Percentiles rank a stretch among this genome's conserved stretches.
Evolutionary conservation across 2,329 filamentous ascomycete species (phyloP).

Genomic region (Fusarium xyrophilum): DNA sequence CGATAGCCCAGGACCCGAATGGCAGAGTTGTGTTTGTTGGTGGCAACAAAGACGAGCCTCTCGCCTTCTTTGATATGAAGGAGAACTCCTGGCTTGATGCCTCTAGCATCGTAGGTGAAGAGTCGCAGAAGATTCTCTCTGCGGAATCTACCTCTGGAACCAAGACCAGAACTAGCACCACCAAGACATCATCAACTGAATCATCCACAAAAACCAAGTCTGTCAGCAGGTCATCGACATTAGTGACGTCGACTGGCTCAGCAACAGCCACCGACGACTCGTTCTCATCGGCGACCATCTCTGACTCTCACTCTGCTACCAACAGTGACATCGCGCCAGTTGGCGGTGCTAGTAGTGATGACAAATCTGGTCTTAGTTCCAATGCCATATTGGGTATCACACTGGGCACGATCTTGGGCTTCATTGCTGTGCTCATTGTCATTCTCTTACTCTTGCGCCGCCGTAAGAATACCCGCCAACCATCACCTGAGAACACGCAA

Average conservation of each 20-base stretch:
- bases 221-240: conserved; percentile 37
- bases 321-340: conserved; percentile 39
- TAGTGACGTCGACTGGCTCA: conserved; percentile 36
- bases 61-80: conserved; percentile 79
- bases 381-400: conserved; percentile 78
- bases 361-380: conserved; percentile 48
- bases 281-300: conserved; percentile 37
- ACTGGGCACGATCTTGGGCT: conserved; percentile 79
- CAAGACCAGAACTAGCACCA: conserved; percentile 24
- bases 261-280: conserved; percentile 30
- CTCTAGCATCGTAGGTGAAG: conserved; percentile 64
- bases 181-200: conserved; percentile 31
- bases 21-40: conserved; percentile 81
- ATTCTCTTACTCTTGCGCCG: conserved; percentile 67
- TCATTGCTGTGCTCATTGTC: conserved; percentile 73
- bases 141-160: conserved; percentile 10
- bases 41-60: conserved; percentile 68
- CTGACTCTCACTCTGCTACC: conserved; percentile 37
- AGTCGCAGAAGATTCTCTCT: conserved; percentile 51
- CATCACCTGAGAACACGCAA: conserved; percentile 52
- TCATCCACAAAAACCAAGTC: conserved; percentile 42
- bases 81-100: conserved; percentile 82
- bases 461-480: conserved; percentile 55
- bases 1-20: conserved; percentile 70
- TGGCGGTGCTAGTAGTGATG: conserved; percentile 35